phyloP scores from a whole-genome alignment of 2,329 filamentous ascomycete species.

The Curvularia sp. region DNA sequence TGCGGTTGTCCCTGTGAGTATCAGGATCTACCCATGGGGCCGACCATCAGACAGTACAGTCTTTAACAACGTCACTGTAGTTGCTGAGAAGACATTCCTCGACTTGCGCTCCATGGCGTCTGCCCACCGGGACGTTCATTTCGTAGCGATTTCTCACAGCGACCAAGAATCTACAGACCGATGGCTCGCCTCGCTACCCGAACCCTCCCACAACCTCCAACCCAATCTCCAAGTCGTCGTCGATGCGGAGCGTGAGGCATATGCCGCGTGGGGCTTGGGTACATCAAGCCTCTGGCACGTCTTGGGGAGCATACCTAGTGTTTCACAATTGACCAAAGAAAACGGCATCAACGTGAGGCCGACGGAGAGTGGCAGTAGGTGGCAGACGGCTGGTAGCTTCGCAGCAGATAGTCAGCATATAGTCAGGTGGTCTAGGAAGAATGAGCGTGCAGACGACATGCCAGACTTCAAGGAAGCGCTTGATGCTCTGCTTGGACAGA shows the following conservation, averaged over 20 bases:
- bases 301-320: slow-evolving; percentile 63
- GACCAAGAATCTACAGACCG: slow-evolving; percentile 40
- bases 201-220: slow-evolving; percentile 50
- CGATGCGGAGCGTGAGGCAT: slow-evolving; percentile 67
- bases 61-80: slow-evolving; percentile 49
- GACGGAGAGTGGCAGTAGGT: slow-evolving; percentile 70
- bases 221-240: slow-evolving; percentile 65
- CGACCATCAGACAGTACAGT: background rate
- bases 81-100: slow-evolving; percentile 70
- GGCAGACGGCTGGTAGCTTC: slow-evolving; percentile 73
- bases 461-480: slow-evolving; percentile 60
- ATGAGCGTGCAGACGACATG: slow-evolving; percentile 61
- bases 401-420: slow-evolving; percentile 63
- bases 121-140: slow-evolving; percentile 36
- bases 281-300: slow-evolving; percentile 68
- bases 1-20: slow-evolving; percentile 75
- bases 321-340: slow-evolving; percentile 64
- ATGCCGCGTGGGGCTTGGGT: slow-evolving; percentile 71
- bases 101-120: slow-evolving; percentile 40
- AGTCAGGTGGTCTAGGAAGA: slow-evolving; percentile 61
- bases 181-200: slow-evolving; percentile 43
- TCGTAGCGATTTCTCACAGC: slow-evolving; percentile 49
- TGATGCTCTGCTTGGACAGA: slow-evolving; percentile 34
- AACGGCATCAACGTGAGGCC: slow-evolving; percentile 72
- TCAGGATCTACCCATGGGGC: background rate